Conservation (phyloP, 306 rosid genomes). For the Cucurbita moschata region DNA sequence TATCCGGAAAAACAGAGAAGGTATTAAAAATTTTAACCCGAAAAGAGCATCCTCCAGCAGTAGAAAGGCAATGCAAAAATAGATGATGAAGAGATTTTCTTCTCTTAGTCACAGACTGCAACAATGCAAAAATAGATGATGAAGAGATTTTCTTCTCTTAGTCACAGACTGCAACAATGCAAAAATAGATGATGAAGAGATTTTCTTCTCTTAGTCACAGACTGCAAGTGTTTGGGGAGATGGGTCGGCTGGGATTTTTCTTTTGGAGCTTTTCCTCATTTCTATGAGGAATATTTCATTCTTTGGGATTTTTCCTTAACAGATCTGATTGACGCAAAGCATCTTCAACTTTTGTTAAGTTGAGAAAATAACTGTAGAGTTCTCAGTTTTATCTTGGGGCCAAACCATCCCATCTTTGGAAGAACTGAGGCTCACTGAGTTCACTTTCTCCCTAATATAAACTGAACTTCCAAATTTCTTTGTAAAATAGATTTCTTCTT, state of each 20-base stretch:
- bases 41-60: neutral
- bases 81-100: neutral
- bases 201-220: neutral
- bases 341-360: neutral
- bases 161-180: neutral
- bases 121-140: neutral
- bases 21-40: neutral
- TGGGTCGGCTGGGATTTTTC: neutral
- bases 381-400: neutral
- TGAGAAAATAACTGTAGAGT: neutral
- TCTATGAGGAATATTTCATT: neutral
- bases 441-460: neutral
- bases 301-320: neutral
- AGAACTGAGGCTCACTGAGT: neutral
- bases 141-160: neutral
- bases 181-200: neutral
- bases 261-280: neutral
- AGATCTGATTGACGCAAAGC: neutral
- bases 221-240: neutral
- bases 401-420: neutral
- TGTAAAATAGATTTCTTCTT: neutral
- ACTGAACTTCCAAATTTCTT: neutral
- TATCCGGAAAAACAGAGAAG: neutral
- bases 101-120: no score
- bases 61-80: neutral